A percentile compares a stretch with the other conserved stretches of the same genome.
These are phyloP conservation scores for Saccharomycopsis vini DNA, from an alignment of 805 yeast species.

Conservation along the genomic window DNA sequence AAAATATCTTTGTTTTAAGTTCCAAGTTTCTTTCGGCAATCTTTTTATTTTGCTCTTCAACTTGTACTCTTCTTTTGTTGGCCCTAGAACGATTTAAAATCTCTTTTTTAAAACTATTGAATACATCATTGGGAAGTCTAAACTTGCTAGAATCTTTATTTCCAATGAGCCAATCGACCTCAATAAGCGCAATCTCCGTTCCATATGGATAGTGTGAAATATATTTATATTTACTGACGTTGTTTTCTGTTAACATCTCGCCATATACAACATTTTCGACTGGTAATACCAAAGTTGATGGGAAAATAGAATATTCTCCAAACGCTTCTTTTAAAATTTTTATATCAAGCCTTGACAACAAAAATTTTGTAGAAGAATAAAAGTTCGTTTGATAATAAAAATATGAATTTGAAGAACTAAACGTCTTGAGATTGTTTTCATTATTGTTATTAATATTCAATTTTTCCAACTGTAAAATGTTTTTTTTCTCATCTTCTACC, in stretches of 20 bases:
- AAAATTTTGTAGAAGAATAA: slow-evolving; percentile 54
- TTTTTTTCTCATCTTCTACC: neutral
- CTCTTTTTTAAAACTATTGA: slow-evolving; percentile 42
- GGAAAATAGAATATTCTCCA: slow-evolving; percentile 57
- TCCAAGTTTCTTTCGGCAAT: slow-evolving; percentile 53
- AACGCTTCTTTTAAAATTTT: slow-evolving; percentile 59
- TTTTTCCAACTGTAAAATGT: neutral
- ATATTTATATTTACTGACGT: slow-evolving; percentile 58
- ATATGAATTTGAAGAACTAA: slow-evolving; percentile 38
- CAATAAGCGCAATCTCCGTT: slow-evolving; percentile 73
- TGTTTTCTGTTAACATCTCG: slow-evolving; percentile 45
- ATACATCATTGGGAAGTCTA: slow-evolving; percentile 34
- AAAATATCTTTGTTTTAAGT: slow-evolving; percentile 48
- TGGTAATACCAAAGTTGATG: slow-evolving; percentile 49
- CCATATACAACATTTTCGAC: slow-evolving; percentile 68
- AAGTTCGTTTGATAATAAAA: slow-evolving; percentile 76
- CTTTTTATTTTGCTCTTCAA: slow-evolving; percentile 53
- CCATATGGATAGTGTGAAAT: slow-evolving; percentile 79
- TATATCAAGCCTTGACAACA: slow-evolving; percentile 72
- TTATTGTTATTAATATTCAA: slow-evolving; percentile 2
- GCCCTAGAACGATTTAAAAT: slow-evolving; percentile 47
- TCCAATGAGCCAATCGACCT: slow-evolving; percentile 66
- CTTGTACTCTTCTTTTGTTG: slow-evolving; percentile 38
- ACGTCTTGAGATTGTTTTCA: slow-evolving; percentile 17
- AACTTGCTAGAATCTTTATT: slow-evolving; percentile 18